Evolutionary conservation across 306 rosid genomes (phyloP).

Genomic region (Fragaria iinumae): DNA sequence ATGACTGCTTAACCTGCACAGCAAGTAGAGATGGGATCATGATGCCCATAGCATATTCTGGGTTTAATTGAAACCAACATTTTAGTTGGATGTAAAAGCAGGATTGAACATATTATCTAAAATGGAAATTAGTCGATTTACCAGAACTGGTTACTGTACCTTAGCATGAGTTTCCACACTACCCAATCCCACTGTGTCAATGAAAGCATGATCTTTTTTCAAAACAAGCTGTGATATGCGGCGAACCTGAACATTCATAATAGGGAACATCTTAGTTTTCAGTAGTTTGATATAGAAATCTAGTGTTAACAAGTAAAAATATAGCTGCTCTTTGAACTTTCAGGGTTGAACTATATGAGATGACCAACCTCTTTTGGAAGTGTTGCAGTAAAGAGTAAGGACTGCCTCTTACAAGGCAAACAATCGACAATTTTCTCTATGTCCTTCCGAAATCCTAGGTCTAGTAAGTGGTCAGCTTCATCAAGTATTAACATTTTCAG

Average conservation of each 20-base stretch:
- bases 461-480: conserved; percentile 86
- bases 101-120: not conserved
- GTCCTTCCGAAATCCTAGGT: conserved; percentile 90
- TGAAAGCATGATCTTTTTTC: conserved; percentile 74
- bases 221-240: conserved; percentile 90
- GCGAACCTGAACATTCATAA: conserved; percentile 60
- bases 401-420: conserved; percentile 84
- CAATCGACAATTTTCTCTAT: conserved; percentile 92
- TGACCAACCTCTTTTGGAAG: conserved; percentile 81
- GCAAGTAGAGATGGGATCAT: conserved; percentile 31
- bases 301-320: not conserved
- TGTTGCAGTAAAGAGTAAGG: conserved; percentile 83
- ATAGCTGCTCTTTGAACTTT: conserved; percentile 12
- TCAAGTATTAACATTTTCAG: conserved; percentile 89
- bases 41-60: not conserved
- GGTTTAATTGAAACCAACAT: not conserved
- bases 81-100: not conserved
- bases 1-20: conserved; percentile 70
- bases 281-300: conserved; percentile 22
- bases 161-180: conserved; percentile 72
- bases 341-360: conserved; percentile 16
- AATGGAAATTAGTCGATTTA: not conserved
- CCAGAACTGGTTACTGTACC: conserved; percentile 38
- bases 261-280: conserved; percentile 19
- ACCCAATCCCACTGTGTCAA: conserved; percentile 90